Evolutionary conservation across 2,329 filamentous ascomycete genomes (phyloP), one percentile per base, ranked within the genome.

Genomic region (Pseudopithomyces maydicus): DNA sequence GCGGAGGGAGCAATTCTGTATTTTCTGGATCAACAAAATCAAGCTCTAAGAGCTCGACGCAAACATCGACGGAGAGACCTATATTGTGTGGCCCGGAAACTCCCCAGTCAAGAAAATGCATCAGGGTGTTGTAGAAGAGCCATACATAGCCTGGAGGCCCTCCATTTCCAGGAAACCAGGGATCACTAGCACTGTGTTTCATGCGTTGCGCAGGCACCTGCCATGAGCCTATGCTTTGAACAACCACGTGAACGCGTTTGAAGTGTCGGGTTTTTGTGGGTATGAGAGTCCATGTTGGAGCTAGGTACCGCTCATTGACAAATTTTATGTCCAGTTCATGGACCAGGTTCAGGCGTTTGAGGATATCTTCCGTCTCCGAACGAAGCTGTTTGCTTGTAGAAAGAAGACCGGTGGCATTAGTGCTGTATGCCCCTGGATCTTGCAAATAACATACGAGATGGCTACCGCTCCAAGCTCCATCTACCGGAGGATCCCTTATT

Each of bases 1-100:
- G 6, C n/a, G 46, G 47, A 15, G 41, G 54, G 26, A 55, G 41
- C 6, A 46, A 17, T 3, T 32, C 22, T 6, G 10, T 32, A 6
- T 55, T 47, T 22, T 51, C 47, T n/a, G 54, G 54, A 17, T 55
- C 41, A 6, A 51, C 38, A 11, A 55, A 55, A 12, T 55, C 47
- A 15, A 55, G 47, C 33, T 51, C 54, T 14, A 55, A 19, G 12
- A n/a, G n/a, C 14, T 55, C 33, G 22, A 55, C 43, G 2, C 46
- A 39, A 12, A 55, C 15, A 7, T 11, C 6, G 3, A 35, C 12
- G 2, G 35, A 17, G 10, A 2, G 15, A 20, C 12, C 11, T 3
- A 12, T 15, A 6, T 35, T 14, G 11, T n/a, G 6, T 7, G 44
- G 44, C 11, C 15, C 39, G 1, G 26, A 42, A 7, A 33, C 26